Conservation (phyloP, 257 asterid species). For the Ilex asprella region DNA sequence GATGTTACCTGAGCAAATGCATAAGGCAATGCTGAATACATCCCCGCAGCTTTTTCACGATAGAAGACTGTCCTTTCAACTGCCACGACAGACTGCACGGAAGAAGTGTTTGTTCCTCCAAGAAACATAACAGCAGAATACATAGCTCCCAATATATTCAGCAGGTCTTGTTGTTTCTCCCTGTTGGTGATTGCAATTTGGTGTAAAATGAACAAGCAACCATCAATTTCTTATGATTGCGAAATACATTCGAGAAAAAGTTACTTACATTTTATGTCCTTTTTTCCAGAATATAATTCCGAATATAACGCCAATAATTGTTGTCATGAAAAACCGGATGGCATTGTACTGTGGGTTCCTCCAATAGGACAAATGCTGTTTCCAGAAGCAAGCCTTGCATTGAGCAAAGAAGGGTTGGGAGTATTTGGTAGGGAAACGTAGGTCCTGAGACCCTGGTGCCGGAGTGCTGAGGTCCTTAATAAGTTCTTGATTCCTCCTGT, state of each 20-base stretch:
- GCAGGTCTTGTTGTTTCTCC: slow-evolving; percentile 61
- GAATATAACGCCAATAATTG: slow-evolving; percentile 50
- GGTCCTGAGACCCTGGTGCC: slow-evolving; percentile 51
- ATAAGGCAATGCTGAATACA: slow-evolving; percentile 75
- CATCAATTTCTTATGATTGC: too few species aligned
- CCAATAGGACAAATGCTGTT: slow-evolving; percentile 68
- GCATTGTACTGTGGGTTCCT: slow-evolving; percentile 64
- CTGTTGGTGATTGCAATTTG: slow-evolving; percentile 24
- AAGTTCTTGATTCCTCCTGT: slow-evolving; percentile 65
- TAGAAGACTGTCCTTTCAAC: slow-evolving; percentile 80
- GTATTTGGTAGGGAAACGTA: slow-evolving; percentile 46
- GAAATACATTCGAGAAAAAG: not conserved
- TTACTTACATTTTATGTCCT: slow-evolving; percentile 51
- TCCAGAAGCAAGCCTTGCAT: slow-evolving; percentile 85
- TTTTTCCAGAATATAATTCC: slow-evolving; percentile 74
- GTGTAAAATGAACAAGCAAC: not conserved
- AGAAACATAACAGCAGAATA: slow-evolving; percentile 79
- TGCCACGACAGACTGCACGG: slow-evolving; percentile 72
- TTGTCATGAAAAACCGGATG: slow-evolving; percentile 59
- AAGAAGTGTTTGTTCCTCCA: slow-evolving; percentile 68
- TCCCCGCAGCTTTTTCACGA: slow-evolving; percentile 83
- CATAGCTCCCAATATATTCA: slow-evolving; percentile 69
- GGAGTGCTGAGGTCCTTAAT: slow-evolving; percentile 60
- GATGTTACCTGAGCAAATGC: slow-evolving; percentile 49
- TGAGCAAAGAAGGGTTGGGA: slow-evolving; percentile 55